Evolutionary conservation across 202 grass and related monocot species (phyloP), one percentile per base, ranked within the genome.

Genomic region (Eragrostis tef): DNA sequence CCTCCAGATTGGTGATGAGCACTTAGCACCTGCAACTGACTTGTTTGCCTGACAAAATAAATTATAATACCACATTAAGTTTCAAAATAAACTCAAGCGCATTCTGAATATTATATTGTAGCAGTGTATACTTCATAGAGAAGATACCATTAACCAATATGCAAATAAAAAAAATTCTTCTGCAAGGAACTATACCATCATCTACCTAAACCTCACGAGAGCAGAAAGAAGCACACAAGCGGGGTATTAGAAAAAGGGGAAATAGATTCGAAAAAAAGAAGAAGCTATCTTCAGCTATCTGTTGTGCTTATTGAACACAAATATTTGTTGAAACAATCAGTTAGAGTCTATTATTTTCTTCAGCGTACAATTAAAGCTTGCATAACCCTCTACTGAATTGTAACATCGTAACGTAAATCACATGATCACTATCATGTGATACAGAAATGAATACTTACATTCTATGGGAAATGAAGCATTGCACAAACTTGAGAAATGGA

Each of bases 1-100:
- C 95, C 95, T 94, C 92, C 95, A 72, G 95, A 98, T 79, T 98
- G 92, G 73, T 98, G 90, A 86, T 98, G 90, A 46, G 95, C 85
- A 60, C 95, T 98, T 41, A 98, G 83, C 71, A 98, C 95, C 87
- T 94, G 90, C 80, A 98, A 88, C 64, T 93, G 84, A 50, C 90
- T 91, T 41, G 95, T 91, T 98, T 98, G 85, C 89, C 95, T 98
- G 74, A 84, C 10, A 12, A 87, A 90, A 77, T 20, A n/a, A n/a
- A n/a, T n/a, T n/a, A n/a, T n/a, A 82, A 59, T 14, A 78, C 16
- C 47, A 26, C n/a, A 73, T 69, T 86, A 60, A 59, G 68, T 67
- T 49, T 36, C 69, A 52, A 71, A 25, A 69, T 12, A 78, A 82
- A 80, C 17, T 41, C 42, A 42, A 11, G 54, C 2, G 17, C 80